Evolutionary conservation across 129 eudicot genomes (phyloP).

Genomic region (Escallonia herrerae): DNA sequence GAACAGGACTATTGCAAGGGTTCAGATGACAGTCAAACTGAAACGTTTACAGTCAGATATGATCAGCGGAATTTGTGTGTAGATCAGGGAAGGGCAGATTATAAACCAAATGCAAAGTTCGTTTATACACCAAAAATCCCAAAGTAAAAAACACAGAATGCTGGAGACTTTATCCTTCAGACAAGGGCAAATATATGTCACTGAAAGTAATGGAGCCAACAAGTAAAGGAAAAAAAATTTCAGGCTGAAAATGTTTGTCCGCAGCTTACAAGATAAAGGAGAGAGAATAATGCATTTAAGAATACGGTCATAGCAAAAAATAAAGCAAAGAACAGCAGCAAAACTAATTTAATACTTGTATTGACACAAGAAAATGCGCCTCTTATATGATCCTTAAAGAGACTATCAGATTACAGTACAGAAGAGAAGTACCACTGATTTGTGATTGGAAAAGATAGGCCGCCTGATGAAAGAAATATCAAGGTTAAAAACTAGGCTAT

Average conservation of each 20-base stretch:
- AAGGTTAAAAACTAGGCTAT: slow-evolving; percentile 6
- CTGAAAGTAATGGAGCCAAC: too few relatives aligned
- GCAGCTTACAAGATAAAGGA: background rate
- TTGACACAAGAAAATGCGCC: background rate
- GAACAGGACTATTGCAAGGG: background rate
- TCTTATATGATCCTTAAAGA: background rate
- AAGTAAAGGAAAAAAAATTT: too few relatives aligned
- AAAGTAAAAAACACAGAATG: background rate
- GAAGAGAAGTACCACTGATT: slow-evolving; percentile 35
- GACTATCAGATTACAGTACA: background rate
- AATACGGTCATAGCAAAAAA: background rate
- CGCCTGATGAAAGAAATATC: slow-evolving; percentile 43
- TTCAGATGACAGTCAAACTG: background rate
- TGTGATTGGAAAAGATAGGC: slow-evolving; percentile 59
- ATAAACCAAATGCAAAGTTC: background rate
- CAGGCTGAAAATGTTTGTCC: background rate
- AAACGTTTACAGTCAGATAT: background rate
- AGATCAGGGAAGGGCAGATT: background rate
- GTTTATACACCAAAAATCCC: background rate
- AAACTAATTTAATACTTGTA: background rate
- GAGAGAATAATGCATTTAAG: background rate
- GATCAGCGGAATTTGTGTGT: background rate
- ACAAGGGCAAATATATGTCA: too few relatives aligned
- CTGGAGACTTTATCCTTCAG: background rate
- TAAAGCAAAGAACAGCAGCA: background rate